phyloP scores from a whole-genome alignment of 768 basidiomycete species.

The Trametes elegans region DNA sequence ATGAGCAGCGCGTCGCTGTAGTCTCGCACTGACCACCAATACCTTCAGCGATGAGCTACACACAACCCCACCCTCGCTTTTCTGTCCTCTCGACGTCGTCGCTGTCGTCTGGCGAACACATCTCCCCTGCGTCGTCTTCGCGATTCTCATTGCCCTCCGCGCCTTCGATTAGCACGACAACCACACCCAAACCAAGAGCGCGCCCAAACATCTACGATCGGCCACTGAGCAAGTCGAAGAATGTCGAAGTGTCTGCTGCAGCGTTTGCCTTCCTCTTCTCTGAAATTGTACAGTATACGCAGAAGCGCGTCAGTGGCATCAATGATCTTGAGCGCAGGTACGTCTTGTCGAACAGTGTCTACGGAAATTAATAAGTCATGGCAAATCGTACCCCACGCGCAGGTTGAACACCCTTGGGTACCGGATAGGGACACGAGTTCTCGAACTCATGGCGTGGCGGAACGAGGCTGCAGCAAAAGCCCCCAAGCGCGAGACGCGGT shows the following conservation, averaged over 20 bases:
- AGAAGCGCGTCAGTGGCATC: conserved; percentile 91
- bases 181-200: conserved; percentile 36
- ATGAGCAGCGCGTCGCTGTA: not conserved
- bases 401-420: conserved; percentile 94
- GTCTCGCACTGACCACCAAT: not conserved
- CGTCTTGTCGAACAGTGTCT: no score
- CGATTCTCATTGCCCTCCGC: conserved; percentile 69
- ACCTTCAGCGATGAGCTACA: conserved; percentile 39
- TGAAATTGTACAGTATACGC: conserved; percentile 93
- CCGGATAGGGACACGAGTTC: conserved; percentile 81
- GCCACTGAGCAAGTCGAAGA: conserved; percentile 82
- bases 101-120: conserved; percentile 41
- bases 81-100: conserved; percentile 67
- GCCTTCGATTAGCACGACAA: conserved; percentile 45
- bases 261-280: conserved; percentile 91
- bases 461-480: conserved; percentile 75
- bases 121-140: conserved; percentile 57
- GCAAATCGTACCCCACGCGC: not conserved
- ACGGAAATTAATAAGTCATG: no score
- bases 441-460: conserved; percentile 84
- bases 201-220: conserved; percentile 88
- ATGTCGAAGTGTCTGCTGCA: conserved; percentile 77
- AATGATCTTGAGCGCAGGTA: conserved; percentile 93
- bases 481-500: conserved; percentile 90
- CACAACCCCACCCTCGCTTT: conserved; percentile 64